Evolutionary conservation across 2,329 filamentous ascomycete species (phyloP).

Genomic region (Hypoxylon sp.): DNA sequence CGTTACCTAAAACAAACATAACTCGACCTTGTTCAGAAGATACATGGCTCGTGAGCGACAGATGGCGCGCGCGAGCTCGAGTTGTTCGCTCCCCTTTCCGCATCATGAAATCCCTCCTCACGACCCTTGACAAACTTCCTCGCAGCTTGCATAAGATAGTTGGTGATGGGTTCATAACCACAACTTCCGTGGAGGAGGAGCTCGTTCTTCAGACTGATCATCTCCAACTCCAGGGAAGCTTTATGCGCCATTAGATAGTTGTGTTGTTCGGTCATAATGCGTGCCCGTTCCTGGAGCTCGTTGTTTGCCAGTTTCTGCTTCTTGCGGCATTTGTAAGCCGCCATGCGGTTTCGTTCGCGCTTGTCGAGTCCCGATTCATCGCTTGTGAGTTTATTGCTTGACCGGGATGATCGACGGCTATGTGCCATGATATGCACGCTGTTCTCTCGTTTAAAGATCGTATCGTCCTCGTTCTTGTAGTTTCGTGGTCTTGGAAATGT

Average conservation of each 20-base stretch:
- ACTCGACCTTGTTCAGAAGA: slow-evolving; percentile 2
- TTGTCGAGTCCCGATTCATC: slow-evolving; percentile 38
- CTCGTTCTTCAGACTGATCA: slow-evolving; percentile 37
- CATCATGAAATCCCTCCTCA: not conserved
- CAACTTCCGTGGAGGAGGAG: slow-evolving; percentile 38
- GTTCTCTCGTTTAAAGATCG: not conserved
- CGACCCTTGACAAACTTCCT: slow-evolving; percentile 25
- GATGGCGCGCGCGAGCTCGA: not conserved
- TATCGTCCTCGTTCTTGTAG: not conserved
- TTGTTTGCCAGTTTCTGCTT: slow-evolving; percentile 40
- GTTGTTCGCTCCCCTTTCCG: not conserved
- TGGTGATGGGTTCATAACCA: slow-evolving; percentile 34
- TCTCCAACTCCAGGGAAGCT: slow-evolving; percentile 36
- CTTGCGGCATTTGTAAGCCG: slow-evolving; percentile 43
- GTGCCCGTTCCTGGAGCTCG: slow-evolving; percentile 33
- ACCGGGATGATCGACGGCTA: slow-evolving; percentile 32
- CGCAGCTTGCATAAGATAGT: slow-evolving; percentile 34
- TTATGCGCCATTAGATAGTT: slow-evolving; percentile 31
- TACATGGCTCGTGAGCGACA: slow-evolving; percentile 13
- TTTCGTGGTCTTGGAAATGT: not conserved
- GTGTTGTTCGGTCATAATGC: slow-evolving; percentile 34
- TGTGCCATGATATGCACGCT: not conserved
- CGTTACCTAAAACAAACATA: not conserved
- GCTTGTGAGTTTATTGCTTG: slow-evolving; percentile 36
- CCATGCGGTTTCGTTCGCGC: slow-evolving; percentile 41